Evolutionary conservation across 139 green algal genomes (phyloP).

Genomic region (Desmodesmus armatus): DNA sequence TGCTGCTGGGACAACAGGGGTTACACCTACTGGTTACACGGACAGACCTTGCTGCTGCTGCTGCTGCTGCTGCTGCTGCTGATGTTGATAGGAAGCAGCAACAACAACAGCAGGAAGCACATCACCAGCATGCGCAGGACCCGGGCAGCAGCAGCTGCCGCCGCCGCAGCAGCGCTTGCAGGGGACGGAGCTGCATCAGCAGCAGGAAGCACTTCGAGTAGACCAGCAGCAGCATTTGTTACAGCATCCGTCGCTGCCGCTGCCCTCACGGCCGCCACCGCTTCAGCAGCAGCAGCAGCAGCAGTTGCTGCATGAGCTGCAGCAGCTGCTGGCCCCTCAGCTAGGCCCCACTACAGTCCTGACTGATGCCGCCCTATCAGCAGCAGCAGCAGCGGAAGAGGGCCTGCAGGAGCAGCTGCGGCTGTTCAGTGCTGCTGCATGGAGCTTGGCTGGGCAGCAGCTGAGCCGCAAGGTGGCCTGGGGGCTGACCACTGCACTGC

Average conservation of each 20-base stretch:
- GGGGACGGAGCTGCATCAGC: not conserved
- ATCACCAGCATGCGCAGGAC: not conserved
- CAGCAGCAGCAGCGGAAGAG: not conserved
- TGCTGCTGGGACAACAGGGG: not conserved
- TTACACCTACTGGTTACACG: not conserved
- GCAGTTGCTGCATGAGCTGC: not conserved
- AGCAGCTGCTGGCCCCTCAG: not conserved
- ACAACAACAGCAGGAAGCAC: not conserved
- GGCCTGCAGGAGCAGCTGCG: too few relatives aligned
- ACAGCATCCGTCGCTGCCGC: not conserved
- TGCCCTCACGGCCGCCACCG: not conserved
- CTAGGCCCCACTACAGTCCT: too few relatives aligned
- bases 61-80: constrained; percentile 10
- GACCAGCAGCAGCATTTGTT: not conserved
- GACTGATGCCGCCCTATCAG: not conserved
- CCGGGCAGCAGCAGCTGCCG: not conserved
- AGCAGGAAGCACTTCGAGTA: not conserved
- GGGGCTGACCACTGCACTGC: too few relatives aligned
- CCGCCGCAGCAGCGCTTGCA: too few relatives aligned
- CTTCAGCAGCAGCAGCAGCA: not conserved
- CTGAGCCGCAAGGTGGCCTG: too few relatives aligned
- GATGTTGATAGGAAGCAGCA: too few relatives aligned
- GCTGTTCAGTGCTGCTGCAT: constrained; percentile 24
- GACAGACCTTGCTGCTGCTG: not conserved
- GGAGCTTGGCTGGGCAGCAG: not conserved